These are phyloP conservation scores for Phytophthora aleatoria DNA, from an alignment of 352 stramenopile species.

Conservation along the genomic window DNA sequence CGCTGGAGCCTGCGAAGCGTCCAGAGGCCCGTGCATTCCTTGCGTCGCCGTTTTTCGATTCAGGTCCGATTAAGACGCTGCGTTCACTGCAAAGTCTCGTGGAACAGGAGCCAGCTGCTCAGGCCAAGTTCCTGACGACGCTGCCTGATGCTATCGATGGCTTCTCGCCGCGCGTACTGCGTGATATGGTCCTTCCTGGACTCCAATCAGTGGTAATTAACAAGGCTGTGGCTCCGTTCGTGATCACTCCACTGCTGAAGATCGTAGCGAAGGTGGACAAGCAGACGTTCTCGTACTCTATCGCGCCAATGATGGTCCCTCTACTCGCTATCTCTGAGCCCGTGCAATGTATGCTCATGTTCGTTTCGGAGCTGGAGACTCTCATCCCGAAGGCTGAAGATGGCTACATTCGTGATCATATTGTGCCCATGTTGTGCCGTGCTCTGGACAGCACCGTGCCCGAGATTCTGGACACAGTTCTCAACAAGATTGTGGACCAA, in stretches of 20 bases:
- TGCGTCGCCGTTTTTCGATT: conserved; percentile 88
- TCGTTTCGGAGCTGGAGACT: conserved; percentile 83
- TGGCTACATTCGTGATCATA: conserved; percentile 89
- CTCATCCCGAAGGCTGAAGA: conserved; percentile 87
- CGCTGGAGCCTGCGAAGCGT: conserved; percentile 64
- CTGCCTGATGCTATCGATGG: conserved; percentile 74
- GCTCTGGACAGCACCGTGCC: conserved; percentile 83
- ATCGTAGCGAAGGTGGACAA: conserved; percentile 90
- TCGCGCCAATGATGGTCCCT: conserved; percentile 83
- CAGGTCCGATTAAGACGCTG: conserved; percentile 84
- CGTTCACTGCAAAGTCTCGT: conserved; percentile 81
- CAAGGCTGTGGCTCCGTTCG: conserved; percentile 84
- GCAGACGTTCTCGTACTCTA: conserved; percentile 74
- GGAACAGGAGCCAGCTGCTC: conserved; percentile 78
- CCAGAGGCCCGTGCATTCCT: conserved; percentile 76
- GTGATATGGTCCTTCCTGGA: conserved; percentile 85
- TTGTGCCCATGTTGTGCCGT: conserved; percentile 87
- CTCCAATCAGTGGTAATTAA: conserved; percentile 86
- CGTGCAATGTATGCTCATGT: conserved; percentile 91
- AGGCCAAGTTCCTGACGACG: conserved; percentile 82
- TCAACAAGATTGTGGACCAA: conserved; percentile 90
- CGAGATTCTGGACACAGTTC: conserved; percentile 86
- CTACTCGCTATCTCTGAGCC: conserved; percentile 85
- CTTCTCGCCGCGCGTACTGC: conserved; percentile 78
- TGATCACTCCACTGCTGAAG: conserved; percentile 89